phyloP scores from a whole-genome alignment of 1,284 basidiomycete species.

The Ganoderma sinense region DNA sequence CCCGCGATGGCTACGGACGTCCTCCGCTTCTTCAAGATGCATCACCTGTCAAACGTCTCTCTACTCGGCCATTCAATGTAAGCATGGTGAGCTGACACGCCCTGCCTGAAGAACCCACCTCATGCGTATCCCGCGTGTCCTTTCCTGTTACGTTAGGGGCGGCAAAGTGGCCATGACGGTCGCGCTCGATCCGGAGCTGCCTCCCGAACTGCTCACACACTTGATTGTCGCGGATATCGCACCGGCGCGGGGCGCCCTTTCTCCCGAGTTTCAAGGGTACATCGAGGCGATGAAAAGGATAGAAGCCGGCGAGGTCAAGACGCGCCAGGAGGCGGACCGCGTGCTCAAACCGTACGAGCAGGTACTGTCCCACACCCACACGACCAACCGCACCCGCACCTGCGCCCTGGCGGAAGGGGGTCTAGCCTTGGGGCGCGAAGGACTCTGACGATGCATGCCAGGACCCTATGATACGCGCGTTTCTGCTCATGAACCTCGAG shows the following conservation, averaged over 20 bases:
- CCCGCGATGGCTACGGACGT: slow-evolving; percentile 78
- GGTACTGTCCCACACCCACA: slow-evolving; percentile 43
- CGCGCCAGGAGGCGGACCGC: slow-evolving; percentile 70
- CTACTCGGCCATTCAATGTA: slow-evolving; percentile 90
- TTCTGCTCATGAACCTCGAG: slow-evolving; percentile 85
- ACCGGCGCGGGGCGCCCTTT: slow-evolving; percentile 68
- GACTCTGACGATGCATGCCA: slow-evolving; percentile 39
- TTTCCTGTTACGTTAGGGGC: slow-evolving; percentile 62
- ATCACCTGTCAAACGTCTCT: slow-evolving; percentile 64
- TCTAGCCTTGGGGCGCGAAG: background rate
- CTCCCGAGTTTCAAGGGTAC: slow-evolving; percentile 72
- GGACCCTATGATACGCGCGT: slow-evolving; percentile 77
- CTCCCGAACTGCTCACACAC: slow-evolving; percentile 56
- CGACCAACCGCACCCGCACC: background rate
- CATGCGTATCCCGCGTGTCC: background rate
- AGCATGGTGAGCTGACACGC: slow-evolving; percentile 34
- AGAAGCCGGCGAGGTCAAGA: slow-evolving; percentile 58
- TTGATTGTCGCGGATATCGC: slow-evolving; percentile 88
- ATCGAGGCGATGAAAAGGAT: slow-evolving; percentile 77
- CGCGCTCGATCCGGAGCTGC: slow-evolving; percentile 65
- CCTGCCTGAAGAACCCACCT: background rate
- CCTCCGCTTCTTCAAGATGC: slow-evolving; percentile 60
- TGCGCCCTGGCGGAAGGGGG: background rate
- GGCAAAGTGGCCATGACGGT: slow-evolving; percentile 88
- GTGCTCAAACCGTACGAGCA: slow-evolving; percentile 70